Evolutionary conservation across 2,329 filamentous ascomycete genomes (phyloP).

Genomic region (Emmonsia crescens): DNA sequence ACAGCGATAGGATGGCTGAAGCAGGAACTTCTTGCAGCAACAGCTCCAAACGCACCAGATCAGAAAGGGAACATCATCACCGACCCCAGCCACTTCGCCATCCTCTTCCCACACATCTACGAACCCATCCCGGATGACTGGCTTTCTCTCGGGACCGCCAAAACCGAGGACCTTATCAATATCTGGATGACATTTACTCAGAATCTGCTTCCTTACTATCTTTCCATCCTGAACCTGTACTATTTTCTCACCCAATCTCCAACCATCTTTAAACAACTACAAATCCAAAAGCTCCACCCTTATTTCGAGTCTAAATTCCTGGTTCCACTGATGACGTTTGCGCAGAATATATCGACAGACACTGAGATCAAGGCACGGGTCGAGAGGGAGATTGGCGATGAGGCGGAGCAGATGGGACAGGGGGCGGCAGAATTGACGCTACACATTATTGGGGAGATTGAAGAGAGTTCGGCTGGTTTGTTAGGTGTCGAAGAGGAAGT

Average conservation of each 20-base stretch:
- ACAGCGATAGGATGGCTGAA: conserved; percentile 52
- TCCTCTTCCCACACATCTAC: conserved; percentile 42
- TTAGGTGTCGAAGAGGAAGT: background rate
- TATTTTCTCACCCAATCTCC: conserved; percentile 44
- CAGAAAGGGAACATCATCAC: conserved; percentile 21
- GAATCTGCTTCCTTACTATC: conserved; percentile 37
- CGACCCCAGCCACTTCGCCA: conserved; percentile 27
- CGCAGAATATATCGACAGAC: conserved; percentile 6
- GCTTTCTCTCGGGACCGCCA: conserved; percentile 12
- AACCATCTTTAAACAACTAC: conserved; percentile 37
- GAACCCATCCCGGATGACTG: conserved; percentile 29
- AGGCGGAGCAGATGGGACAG: conserved; percentile 6
- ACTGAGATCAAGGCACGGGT: conserved; percentile 5
- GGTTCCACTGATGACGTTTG: conserved; percentile 20
- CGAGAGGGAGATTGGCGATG: conserved; percentile 10
- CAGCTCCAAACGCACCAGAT: background rate
- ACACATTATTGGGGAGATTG: conserved; percentile 10
- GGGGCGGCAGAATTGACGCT: conserved; percentile 10
- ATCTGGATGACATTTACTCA: conserved; percentile 41
- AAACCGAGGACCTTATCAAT: conserved; percentile 14
- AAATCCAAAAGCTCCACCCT: conserved; percentile 30
- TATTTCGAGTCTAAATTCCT: conserved; percentile 26
- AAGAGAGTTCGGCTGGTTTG: background rate
- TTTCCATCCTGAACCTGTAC: conserved; percentile 49
- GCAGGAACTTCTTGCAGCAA: conserved; percentile 45